Base-by-base conservation (phyloP, 2,329 filamentous ascomycete genomes). In the Aspergillus hortae region DNA sequence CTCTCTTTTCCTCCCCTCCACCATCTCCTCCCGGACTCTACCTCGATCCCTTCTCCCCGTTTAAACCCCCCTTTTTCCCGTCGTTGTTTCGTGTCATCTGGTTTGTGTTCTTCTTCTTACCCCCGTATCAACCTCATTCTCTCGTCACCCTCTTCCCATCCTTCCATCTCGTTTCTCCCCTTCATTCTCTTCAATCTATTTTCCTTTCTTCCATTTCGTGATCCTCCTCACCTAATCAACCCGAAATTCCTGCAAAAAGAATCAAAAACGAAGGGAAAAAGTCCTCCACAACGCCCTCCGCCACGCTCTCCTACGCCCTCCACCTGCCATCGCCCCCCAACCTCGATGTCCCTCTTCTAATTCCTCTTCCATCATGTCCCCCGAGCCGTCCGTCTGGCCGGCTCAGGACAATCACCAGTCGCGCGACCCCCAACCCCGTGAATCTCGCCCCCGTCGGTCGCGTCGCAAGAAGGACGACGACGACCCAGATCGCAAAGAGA, bases 381-480 rank as follows among this genome's bases (percentile, higher is more conserved):
- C 62, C 35, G 66, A 69, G 63, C 59, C 63, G 43, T 59, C 67
- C 47, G 59, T 55, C 36, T 49, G 61, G 53, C 49, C 61, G 51
- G 55, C 55, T 43, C 64, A 67, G 54, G 62, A 66, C 51, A 64
- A 68, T 53, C 59, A 56, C 47, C 52, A 58, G 53, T 55, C 59
- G 46, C 59, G 57, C 43, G 60, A 61, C 38, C 33, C 53, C 23
- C 55, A 61, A 51, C 55, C 53, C 52, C 63, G 63, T 53, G 63
- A 62, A 55, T 56, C 63, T 56, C 64, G 63, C 54, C 61, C 66
- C 51, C 62, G 68, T 62, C 70, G 68, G 61, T 69, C 70, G 61
- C 70, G 71, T 62, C 68, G 71, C 51, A 72, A 74, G 67, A 70
- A 74, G 67, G 67, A 74, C 54, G 68, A 70, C 55, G 62, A 67